Base-by-base conservation (phyloP, 2,329 filamentous ascomycete species). In the Calycina herbarum region DNA sequence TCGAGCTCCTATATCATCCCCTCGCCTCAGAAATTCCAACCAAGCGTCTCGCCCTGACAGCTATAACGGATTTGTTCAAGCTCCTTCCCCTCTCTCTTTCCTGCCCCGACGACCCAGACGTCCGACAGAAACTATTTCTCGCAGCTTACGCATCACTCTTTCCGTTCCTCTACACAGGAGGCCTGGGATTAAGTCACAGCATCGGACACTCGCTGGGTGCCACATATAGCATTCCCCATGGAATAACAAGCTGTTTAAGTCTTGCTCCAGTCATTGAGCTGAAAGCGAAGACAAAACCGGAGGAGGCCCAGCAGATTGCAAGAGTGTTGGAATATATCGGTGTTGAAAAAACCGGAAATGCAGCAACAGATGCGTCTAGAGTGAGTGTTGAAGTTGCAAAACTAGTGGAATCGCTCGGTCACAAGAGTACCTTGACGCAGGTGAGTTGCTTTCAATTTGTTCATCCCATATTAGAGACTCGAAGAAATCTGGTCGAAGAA, bases 181-280 rank as follows among this genome's bases (percentile, higher is more conserved):
- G 79, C 0, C 72, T 85, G 0, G 84, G 84, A 0, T 74, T 86
- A 2, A 77, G 73, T 2, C 82, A 83, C 64, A 74, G 76, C 0
- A 68, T 83, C 60, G 81, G 81, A 0, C 85, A 86, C 69, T 83
- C 84, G 0, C 74, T 87, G 2, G 84, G 84, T 0, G 80, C 77
- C 2, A 84, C 84, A 0, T 86, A 86, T 68, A 73, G 76, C 0
- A 86, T 87, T 48, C 84, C 84, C 0, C 84, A 86, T 67, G 84
- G 84, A 0, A 80, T 85, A 57, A 86, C 84, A 0, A 82, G 79
- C 1, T 85, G 83, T 69, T 70, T 86, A 58, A 85, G 83, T 0
- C 76, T 86, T 0, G 82, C 82, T 0, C 81, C 82, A 63, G 84
- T 86, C 0, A 79, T 85, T 3, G 83, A 82, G 72, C 74, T 86